Conservation (phyloP, 78 protist species). For the Dictyostelium capitatum region DNA sequence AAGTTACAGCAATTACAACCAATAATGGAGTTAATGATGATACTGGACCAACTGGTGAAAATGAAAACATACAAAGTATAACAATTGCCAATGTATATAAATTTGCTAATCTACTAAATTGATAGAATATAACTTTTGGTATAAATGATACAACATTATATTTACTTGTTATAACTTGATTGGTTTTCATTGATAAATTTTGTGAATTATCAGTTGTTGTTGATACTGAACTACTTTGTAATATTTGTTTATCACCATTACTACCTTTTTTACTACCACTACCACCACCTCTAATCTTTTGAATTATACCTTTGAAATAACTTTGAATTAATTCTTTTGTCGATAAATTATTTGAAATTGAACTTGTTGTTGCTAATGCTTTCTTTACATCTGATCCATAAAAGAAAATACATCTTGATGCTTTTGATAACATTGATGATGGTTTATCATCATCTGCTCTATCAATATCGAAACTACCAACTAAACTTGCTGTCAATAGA, state of each 20-base stretch:
- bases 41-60: slow-evolving; percentile 91
- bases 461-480: slow-evolving; percentile 51
- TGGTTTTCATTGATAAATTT: not conserved
- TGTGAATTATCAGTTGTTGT: not conserved
- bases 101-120: slow-evolving; percentile 89
- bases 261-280: not conserved
- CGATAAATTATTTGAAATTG: not conserved
- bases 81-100: slow-evolving; percentile 89
- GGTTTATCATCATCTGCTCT: slow-evolving; percentile 19
- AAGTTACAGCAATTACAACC: slow-evolving; percentile 86
- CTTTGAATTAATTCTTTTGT: not conserved
- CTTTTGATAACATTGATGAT: not conserved
- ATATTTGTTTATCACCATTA: not conserved
- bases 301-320: not conserved
- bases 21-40: slow-evolving; percentile 89
- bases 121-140: slow-evolving; percentile 79
- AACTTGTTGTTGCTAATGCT: slow-evolving; percentile 16
- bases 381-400: slow-evolving; percentile 63
- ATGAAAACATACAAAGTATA: slow-evolving; percentile 82
- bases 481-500: slow-evolving; percentile 56
- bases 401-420: slow-evolving; percentile 17
- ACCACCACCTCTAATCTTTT: not conserved
- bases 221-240: not conserved
- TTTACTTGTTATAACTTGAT: slow-evolving; percentile 78
- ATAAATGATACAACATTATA: slow-evolving; percentile 81